Evolutionary conservation across 352 stramenopile species (phyloP).

Genomic region (Phytophthora idaei): DNA sequence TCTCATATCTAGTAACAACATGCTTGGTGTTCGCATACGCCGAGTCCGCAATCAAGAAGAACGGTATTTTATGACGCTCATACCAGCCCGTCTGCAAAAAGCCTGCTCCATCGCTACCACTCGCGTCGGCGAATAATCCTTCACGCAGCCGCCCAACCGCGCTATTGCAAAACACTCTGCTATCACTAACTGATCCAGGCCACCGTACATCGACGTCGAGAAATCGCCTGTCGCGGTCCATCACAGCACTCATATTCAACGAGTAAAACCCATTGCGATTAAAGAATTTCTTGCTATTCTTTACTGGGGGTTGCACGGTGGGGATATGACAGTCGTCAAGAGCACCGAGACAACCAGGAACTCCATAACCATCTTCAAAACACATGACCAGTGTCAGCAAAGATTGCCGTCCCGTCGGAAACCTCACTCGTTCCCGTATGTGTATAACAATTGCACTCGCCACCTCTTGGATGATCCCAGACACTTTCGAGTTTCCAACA

Average conservation of each 20-base stretch:
- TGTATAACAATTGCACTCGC: background rate
- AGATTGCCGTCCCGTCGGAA: background rate
- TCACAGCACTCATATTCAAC: slow-evolving; percentile 4
- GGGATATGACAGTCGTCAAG: slow-evolving; percentile 2
- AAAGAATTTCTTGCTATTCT: slow-evolving; percentile 5
- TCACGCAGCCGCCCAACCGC: background rate
- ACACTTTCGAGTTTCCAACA: slow-evolving; percentile 4
- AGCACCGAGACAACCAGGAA: slow-evolving; percentile 3
- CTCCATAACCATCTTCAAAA: slow-evolving; percentile 7
- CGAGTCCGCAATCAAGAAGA: background rate
- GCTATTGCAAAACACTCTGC: slow-evolving; percentile 3
- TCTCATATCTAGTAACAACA: background rate
- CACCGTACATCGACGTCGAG: slow-evolving; percentile 3
- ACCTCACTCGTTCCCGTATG: background rate
- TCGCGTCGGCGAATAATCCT: background rate
- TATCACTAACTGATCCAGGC: slow-evolving; percentile 7
- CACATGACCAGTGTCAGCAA: background rate
- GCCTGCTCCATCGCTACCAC: background rate
- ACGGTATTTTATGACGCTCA: background rate
- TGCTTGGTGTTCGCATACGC: background rate
- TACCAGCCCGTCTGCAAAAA: background rate
- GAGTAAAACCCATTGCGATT: slow-evolving; percentile 13
- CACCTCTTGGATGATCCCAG: background rate
- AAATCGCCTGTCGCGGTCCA: slow-evolving; percentile 5
- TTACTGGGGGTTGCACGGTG: slow-evolving; percentile 1